These are phyloP conservation scores for Camelina laxa DNA, from an alignment of 345 rosid genomes.

Conservation along the genomic window DNA sequence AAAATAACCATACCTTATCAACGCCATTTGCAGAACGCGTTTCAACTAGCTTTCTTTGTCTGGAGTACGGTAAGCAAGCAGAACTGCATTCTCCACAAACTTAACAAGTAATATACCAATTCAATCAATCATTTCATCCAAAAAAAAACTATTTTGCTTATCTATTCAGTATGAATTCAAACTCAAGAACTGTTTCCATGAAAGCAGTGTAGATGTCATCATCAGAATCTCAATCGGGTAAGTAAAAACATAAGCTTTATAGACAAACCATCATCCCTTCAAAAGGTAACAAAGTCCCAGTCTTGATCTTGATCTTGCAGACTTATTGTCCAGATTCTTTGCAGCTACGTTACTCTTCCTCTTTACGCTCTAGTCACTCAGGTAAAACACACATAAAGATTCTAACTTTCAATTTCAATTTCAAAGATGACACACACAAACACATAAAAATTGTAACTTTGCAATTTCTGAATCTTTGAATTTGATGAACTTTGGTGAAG, in stretches of 20 bases:
- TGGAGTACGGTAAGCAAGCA: conserved; percentile 76
- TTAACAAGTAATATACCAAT: not conserved
- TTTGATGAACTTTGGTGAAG: conserved; percentile 36
- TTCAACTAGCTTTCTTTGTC: conserved; percentile 80
- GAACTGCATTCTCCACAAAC: not conserved
- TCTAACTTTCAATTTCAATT: not conserved
- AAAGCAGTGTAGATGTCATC: conserved; percentile 51
- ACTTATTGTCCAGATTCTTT: conserved; percentile 74
- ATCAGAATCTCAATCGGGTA: conserved; percentile 84
- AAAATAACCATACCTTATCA: not conserved
- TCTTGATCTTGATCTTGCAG: conserved; percentile 43
- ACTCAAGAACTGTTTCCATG: conserved; percentile 67
- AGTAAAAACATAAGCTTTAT: conserved; percentile 17
- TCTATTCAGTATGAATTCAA: conserved; percentile 65
- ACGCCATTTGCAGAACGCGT: conserved; percentile 67
- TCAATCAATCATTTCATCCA: not conserved
- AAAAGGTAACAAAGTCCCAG: conserved; percentile 19
- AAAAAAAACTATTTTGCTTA: not conserved
- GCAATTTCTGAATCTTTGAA: not conserved
- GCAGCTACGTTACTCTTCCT: conserved; percentile 97
- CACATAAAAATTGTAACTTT: conserved; percentile 4
- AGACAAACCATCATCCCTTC: no score
- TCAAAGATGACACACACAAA: conserved; percentile 56
- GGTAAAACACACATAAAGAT: conserved; percentile 42
- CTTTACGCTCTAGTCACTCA: conserved; percentile 93